Evolutionary conservation across 805 yeast species (phyloP).

Genomic region (Diddensiella caesifluorescens): DNA sequence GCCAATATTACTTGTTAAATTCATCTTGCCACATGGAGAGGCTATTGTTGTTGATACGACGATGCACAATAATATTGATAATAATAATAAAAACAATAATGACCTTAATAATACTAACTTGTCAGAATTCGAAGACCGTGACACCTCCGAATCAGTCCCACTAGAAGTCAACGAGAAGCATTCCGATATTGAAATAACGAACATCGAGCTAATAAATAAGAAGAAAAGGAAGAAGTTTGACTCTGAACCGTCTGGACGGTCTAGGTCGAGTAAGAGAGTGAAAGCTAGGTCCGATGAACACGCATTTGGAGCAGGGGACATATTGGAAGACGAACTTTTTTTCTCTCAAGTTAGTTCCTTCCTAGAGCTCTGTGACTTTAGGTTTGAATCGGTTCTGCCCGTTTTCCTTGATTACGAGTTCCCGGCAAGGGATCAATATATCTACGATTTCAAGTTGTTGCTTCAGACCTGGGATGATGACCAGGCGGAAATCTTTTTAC

Average conservation of each 20-base stretch:
- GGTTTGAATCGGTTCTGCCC: constrained; percentile 20
- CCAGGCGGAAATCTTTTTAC: constrained; percentile 27
- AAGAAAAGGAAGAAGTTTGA: not conserved
- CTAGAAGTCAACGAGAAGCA: not conserved
- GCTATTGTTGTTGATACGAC: not conserved
- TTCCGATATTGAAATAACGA: too few relatives aligned
- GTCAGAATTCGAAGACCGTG: not conserved
- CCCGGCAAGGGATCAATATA: constrained; percentile 18
- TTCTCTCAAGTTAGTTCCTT: constrained; percentile 22
- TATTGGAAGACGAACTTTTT: constrained; percentile 23
- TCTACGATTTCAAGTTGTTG: constrained; percentile 33
- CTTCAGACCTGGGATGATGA: constrained; percentile 35
- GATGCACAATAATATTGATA: not conserved
- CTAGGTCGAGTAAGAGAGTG: constrained; percentile 22
- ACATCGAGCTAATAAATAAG: too few relatives aligned
- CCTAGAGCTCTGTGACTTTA: constrained; percentile 12
- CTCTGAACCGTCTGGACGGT: constrained; percentile 3
- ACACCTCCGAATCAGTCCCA: not conserved
- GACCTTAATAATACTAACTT: not conserved
- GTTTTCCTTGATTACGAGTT: constrained; percentile 14
- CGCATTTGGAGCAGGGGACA: constrained; percentile 16
- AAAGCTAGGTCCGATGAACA: constrained; percentile 24
- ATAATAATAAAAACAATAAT: not conserved
- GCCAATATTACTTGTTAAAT: constrained; percentile 15
- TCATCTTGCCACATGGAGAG: constrained; percentile 18